Conservation (phyloP, 129 eudicot species). For the Escallonia rubra region DNA sequence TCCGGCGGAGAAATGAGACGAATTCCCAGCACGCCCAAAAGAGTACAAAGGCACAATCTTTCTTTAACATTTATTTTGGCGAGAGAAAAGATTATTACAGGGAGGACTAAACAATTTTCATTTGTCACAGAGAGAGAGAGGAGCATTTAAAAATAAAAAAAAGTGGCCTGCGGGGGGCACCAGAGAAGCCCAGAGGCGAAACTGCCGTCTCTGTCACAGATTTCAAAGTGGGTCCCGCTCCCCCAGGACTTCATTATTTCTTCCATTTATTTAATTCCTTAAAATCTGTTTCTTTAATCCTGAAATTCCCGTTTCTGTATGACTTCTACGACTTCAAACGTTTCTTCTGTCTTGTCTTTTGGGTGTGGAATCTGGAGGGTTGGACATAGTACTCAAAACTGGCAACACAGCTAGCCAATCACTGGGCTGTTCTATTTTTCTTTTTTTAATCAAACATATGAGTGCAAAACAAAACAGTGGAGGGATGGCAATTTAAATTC, state of each 20-base stretch:
- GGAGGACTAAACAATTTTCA: not conserved
- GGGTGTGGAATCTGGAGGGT: too few relatives aligned
- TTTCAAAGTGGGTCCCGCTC: conserved; percentile 60
- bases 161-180: conserved; percentile 31
- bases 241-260: conserved; percentile 11
- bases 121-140: conserved; percentile 16
- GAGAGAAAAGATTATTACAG: not conserved
- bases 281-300: not conserved
- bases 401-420: too few relatives aligned
- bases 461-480: too few relatives aligned
- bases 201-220: conserved; percentile 62
- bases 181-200: conserved; percentile 41
- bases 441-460: too few relatives aligned
- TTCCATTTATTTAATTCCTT: not conserved
- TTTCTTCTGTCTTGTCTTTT: not conserved
- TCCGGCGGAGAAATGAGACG: conserved; percentile 34
- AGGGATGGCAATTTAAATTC: too few relatives aligned
- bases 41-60: conserved; percentile 31
- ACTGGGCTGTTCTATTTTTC: too few relatives aligned
- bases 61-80: not conserved
- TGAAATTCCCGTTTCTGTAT: not conserved
- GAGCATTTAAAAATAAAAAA: conserved; percentile 21
- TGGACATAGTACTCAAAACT: too few relatives aligned
- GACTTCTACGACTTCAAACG: conserved; percentile 4
- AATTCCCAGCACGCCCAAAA: conserved; percentile 24